Percentiles rank a stretch among this genome's conserved stretches.
Evolutionary conservation across 2,329 filamentous ascomycete genomes (phyloP).

Genomic region (Ceratocystis diversiconidia): DNA sequence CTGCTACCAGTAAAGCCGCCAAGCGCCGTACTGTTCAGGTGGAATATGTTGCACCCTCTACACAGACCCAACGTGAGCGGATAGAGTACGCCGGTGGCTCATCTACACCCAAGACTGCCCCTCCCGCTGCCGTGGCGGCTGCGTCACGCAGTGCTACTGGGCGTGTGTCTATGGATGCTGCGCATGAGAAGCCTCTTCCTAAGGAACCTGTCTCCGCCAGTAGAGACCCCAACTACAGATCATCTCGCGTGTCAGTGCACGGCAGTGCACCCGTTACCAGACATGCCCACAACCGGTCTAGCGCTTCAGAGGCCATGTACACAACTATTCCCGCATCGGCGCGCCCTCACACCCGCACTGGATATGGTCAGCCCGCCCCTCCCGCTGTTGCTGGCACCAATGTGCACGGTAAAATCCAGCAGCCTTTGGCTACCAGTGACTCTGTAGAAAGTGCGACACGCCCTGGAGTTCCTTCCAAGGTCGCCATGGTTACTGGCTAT

Average conservation of each 20-base stretch:
- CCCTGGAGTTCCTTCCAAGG: conserved; percentile 46
- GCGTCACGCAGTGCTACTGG: conserved; percentile 30
- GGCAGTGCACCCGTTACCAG: neutral
- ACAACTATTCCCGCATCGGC: conserved; percentile 14
- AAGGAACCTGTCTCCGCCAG: conserved; percentile 32
- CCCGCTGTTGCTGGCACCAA: conserved; percentile 81
- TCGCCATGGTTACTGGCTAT: conserved; percentile 44
- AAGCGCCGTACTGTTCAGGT: conserved; percentile 93
- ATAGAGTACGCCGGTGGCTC: conserved; percentile 22
- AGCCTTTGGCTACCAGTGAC: conserved; percentile 40
- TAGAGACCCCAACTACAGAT: conserved; percentile 22
- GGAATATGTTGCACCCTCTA: conserved; percentile 87
- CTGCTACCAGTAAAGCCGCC: conserved; percentile 55
- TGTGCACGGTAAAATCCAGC: conserved; percentile 77
- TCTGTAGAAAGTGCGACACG: conserved; percentile 58
- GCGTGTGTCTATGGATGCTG: conserved; percentile 37
- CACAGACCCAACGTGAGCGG: conserved; percentile 63
- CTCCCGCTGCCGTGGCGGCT: conserved; percentile 37
- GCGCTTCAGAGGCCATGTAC: conserved; percentile 36
- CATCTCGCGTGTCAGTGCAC: conserved; percentile 17
- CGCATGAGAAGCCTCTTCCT: conserved; percentile 43
- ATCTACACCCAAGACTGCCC: conserved; percentile 28
- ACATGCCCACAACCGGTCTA: conserved; percentile 28
- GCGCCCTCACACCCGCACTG: conserved; percentile 68
- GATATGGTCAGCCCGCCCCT: conserved; percentile 81